Evolutionary conservation across 78 protist species (phyloP).

Genomic region (Dictyostelium brefeldianum): DNA sequence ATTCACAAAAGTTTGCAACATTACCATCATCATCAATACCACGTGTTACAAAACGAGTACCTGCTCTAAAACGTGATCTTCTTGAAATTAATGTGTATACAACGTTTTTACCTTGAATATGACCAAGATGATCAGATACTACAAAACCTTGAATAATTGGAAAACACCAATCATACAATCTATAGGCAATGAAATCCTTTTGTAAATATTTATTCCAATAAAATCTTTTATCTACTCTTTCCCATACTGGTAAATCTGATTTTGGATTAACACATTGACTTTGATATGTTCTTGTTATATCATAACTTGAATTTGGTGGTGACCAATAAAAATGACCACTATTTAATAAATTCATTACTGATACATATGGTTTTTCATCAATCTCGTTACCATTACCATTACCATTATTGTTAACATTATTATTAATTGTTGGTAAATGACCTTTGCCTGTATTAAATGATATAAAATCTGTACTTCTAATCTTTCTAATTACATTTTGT

Average conservation of each 20-base stretch:
- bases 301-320: slow-evolving; percentile 34
- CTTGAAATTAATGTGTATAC: slow-evolving; percentile 75
- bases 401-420: not conserved
- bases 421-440: not conserved
- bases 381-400: not conserved
- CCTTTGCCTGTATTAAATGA: slow-evolving; percentile 62
- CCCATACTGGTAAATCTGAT: slow-evolving; percentile 54
- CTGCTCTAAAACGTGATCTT: slow-evolving; percentile 84
- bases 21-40: slow-evolving; percentile 93
- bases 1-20: slow-evolving; percentile 94
- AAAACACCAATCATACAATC: slow-evolving; percentile 80
- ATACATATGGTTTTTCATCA: slow-evolving; percentile 52
- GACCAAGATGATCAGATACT: not conserved
- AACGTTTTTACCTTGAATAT: slow-evolving; percentile 27
- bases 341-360: slow-evolving; percentile 68
- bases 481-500: slow-evolving; percentile 63
- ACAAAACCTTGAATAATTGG: slow-evolving; percentile 81
- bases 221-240: slow-evolving; percentile 72
- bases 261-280: slow-evolving; percentile 46
- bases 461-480: slow-evolving; percentile 53
- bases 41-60: slow-evolving; percentile 90
- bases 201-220: slow-evolving; percentile 75
- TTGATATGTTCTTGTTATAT: slow-evolving; percentile 61
- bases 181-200: slow-evolving; percentile 74
- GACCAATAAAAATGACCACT: slow-evolving; percentile 74